These are phyloP conservation scores for Blastomyces gilchristii DNA, from an alignment of 2,329 filamentous ascomycete genomes.

Conservation along the genomic window DNA sequence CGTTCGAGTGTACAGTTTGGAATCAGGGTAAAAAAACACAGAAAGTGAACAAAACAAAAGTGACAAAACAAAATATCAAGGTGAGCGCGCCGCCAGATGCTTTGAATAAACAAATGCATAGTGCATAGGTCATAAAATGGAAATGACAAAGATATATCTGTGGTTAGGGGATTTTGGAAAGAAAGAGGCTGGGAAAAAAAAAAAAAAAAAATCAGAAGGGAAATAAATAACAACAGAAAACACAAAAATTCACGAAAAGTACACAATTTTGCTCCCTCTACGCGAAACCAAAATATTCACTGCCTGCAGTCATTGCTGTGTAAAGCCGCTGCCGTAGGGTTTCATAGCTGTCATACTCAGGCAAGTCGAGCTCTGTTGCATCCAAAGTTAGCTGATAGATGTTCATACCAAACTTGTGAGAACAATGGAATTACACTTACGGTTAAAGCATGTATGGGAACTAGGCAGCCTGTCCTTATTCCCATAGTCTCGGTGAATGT, in stretches of 20 bases:
- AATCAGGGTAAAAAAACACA: not conserved
- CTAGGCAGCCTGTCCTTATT: constrained; percentile 91
- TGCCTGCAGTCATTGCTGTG: constrained; percentile 94
- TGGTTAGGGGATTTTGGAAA: constrained; percentile 4
- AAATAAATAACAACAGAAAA: not conserved
- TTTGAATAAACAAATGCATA: constrained; percentile 10
- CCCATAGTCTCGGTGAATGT: constrained; percentile 95
- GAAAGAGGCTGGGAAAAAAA: not conserved
- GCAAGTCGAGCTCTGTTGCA: constrained; percentile 77
- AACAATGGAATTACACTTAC: constrained; percentile 49
- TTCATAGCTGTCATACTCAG: constrained; percentile 96
- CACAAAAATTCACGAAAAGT: not conserved
- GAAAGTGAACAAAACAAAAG: not conserved
- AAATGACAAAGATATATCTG: constrained; percentile 12
- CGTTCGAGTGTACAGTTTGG: constrained; percentile 13
- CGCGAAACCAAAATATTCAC: constrained; percentile 95
- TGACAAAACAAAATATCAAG: constrained; percentile 7
- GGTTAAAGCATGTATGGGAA: constrained; percentile 98
- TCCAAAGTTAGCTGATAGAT: not conserved
- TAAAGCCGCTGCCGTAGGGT: constrained; percentile 74
- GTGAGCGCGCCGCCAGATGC: constrained; percentile 15
- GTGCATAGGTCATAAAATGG: constrained; percentile 12
- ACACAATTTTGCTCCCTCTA: constrained; percentile 38
- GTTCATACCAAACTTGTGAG: not conserved
- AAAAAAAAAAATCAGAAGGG: not conserved